Conservation (phyloP, 2,329 filamentous ascomycete species). For the Talaromyces sp. region DNA sequence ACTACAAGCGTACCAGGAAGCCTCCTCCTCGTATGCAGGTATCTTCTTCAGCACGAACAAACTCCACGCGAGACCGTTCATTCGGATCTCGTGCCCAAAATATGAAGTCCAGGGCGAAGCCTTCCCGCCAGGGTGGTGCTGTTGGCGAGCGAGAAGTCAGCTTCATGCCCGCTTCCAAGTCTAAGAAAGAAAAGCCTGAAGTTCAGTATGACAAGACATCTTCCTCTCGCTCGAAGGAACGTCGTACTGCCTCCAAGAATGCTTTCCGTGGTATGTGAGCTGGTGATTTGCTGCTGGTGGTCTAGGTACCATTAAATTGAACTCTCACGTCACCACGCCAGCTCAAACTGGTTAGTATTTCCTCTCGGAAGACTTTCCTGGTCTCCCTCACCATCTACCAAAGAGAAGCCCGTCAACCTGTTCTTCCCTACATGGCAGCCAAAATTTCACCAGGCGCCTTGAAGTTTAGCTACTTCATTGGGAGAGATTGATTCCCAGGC, state of each 20-base stretch:
- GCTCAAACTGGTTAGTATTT: not conserved
- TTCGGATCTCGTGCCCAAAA: constrained; percentile 61
- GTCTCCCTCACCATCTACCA: not conserved
- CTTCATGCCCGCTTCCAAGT: constrained; percentile 58
- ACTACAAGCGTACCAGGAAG: constrained; percentile 58
- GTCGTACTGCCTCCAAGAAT: constrained; percentile 54
- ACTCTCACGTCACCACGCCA: not conserved
- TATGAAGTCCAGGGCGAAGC: constrained; percentile 40
- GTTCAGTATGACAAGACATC: constrained; percentile 22
- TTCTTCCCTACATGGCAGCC: no score
- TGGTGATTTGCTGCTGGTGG: not conserved
- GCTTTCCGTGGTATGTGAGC: constrained; percentile 51
- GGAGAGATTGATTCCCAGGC: constrained; percentile 3
- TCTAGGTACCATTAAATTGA: not conserved
- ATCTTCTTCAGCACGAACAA: constrained; percentile 53
- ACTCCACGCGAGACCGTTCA: constrained; percentile 54
- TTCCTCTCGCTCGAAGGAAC: constrained; percentile 38
- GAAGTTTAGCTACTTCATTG: not conserved
- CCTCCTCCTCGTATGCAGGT: constrained; percentile 59
- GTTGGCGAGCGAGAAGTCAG: constrained; percentile 61
- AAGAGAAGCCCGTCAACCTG: not conserved
- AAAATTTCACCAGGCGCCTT: no score
- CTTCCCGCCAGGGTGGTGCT: constrained; percentile 35
- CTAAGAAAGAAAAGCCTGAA: constrained; percentile 31
- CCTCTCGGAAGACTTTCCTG: not conserved